Base-by-base conservation (phyloP, 2,329 filamentous ascomycete genomes). In the Dendryphion nanum region DNA sequence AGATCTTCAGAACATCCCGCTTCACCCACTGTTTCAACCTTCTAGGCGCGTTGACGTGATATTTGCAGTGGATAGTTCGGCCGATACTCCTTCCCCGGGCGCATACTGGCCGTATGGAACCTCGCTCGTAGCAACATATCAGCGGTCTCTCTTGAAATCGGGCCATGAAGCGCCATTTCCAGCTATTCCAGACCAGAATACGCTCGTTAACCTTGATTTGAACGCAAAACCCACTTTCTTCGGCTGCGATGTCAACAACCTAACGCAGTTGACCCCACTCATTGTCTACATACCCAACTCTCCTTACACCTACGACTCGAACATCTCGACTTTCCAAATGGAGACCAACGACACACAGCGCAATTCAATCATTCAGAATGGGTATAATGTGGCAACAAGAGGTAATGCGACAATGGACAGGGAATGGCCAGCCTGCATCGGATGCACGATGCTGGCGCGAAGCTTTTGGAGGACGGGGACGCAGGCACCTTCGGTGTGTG, bases 311-410 rank as follows among this genome's bases (percentile, higher is more conserved):
- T 56, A 57, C 13, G 88, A 88, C 1, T 87, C 87, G 47, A 88
- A 94, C 66, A 87, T 87, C 51, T 77, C 77, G 18, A 85, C 85
- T 13, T 94, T 77, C 58, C 71, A 93, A 17, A 87, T 91, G 78
- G 88, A 87, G 33, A 93, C 88, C 0, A 87, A 83, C 8, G 86
- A 82, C 1, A 83, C 85, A 1, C 74, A 94, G 1, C 94, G 94
- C 74, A 94, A 93, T 66, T 71, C 80, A 51, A 77, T 86, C 51
- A 63, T 91, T 7, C 71, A 88, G 4, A 66, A 79, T 12, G 72
- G 89, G 41, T 76, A 86, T 10, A 62, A 66, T n/a, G 64, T 66
- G 15, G 59, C 53, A 6, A 49, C 77, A 2, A 57, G 75, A 30
- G 52, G 77, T n/a, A 70, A 69, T 4, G 55, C 50, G 6, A 63